A percentile compares a stretch with the other conserved stretches of the same genome.
Evolutionary conservation across 345 rosid species (phyloP).

Genomic region (Camelina hispida): DNA sequence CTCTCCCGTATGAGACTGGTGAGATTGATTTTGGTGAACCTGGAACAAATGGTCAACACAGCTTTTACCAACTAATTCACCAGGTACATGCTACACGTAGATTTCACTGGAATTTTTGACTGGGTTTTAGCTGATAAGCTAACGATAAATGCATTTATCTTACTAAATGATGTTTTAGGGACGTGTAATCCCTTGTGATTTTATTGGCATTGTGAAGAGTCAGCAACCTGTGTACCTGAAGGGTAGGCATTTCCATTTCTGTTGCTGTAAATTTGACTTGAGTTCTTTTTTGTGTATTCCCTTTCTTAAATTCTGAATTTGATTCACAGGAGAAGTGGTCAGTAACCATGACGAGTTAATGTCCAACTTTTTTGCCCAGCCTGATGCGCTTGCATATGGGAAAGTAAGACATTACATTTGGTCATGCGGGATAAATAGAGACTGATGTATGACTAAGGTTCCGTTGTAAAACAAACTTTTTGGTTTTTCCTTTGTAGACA

Average conservation of each 20-base stretch:
- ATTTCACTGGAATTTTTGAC: neutral
- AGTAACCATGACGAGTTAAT: constrained; percentile 97
- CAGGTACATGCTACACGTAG: constrained; percentile 57
- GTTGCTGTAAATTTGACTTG: neutral
- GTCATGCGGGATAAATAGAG: neutral
- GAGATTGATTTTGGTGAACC: constrained; percentile 99
- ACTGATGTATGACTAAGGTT: constrained; percentile 13
- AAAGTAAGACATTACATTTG: constrained; percentile 60
- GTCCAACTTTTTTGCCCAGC: constrained; percentile 99
- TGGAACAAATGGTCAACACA: constrained; percentile 98
- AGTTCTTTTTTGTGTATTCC: neutral
- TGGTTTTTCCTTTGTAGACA: constrained; percentile 56
- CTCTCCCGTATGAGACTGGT: constrained; percentile 88
- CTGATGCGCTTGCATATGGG: constrained; percentile 98
- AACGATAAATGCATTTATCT: neutral
- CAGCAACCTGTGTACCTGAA: constrained; percentile 92
- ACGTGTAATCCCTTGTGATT: constrained; percentile 93
- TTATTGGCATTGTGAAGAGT: constrained; percentile 83
- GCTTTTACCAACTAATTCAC: constrained; percentile 98
- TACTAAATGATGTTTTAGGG: constrained; percentile 55
- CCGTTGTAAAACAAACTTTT: constrained; percentile 28
- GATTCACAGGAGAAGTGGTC: constrained; percentile 76
- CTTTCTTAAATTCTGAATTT: constrained; percentile 18
- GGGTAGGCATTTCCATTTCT: constrained; percentile 50
- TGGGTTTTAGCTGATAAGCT: neutral